Percentiles rank a stretch among this genome's conserved stretches.
These are phyloP conservation scores for Porpolomopsis calyptriformis DNA, from an alignment of 768 basidiomycete genomes.

Conservation along the genomic window DNA sequence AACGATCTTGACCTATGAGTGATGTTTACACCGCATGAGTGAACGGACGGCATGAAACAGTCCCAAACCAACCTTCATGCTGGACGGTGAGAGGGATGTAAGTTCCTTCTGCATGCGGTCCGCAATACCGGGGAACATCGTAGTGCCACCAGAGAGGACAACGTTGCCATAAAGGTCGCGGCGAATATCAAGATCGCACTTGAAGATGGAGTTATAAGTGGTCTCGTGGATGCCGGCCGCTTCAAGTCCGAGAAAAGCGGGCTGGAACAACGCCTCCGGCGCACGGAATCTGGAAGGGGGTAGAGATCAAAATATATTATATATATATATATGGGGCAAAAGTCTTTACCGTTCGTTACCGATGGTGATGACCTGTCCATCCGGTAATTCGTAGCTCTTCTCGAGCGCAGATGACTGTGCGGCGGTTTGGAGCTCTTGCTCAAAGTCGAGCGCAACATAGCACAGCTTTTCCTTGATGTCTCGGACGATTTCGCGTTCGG, in stretches of 20 bases:
- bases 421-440: constrained; percentile 86
- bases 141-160: constrained; percentile 82
- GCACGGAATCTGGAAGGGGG: constrained; percentile 59
- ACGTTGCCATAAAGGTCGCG: constrained; percentile 75
- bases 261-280: constrained; percentile 92
- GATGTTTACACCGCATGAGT: constrained; percentile 5
- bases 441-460: constrained; percentile 90
- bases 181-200: constrained; percentile 81
- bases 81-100: constrained; percentile 70
- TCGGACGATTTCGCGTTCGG: constrained; percentile 88
- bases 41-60: not conserved
- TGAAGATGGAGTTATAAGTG: constrained; percentile 78
- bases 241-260: constrained; percentile 82
- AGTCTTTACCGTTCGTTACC: constrained; percentile 81
- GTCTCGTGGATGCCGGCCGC: constrained; percentile 89
- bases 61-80: constrained; percentile 58
- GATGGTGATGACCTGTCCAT: constrained; percentile 93
- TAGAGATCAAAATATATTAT: too few species aligned
- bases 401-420: constrained; percentile 82
- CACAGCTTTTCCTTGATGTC: constrained; percentile 98
- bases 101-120: constrained; percentile 96
- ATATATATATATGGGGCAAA: too few species aligned
- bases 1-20: constrained; percentile 69
- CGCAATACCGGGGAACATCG: constrained; percentile 94
- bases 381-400: constrained; percentile 86